Percentiles rank a stretch among this genome's conserved stretches.
phyloP scores from a whole-genome alignment of 129 eudicot species.

The Daucus carota region DH1_v3.0 NC_030385.2:15590501-15591000 shows the following conservation, averaged over 20 bases:
- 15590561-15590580: no score
- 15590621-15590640: no score
- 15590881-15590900: constrained; percentile 16
- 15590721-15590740: constrained; percentile 27
- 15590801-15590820: constrained; percentile 35
- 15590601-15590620: no score
- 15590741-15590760: not conserved
- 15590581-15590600: no score
- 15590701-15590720: constrained; percentile 42
- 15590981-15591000: not conserved
- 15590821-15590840: constrained; percentile 40
- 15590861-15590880: constrained; percentile 42
- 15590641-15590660: no score
- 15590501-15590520: no score
- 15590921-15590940: constrained; percentile 21
- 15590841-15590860: constrained; percentile 46
- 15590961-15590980: not conserved
- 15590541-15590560: no score
- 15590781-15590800: constrained; percentile 67
- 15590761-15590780: constrained; percentile 42
- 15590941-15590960: constrained; percentile 23
- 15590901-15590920: constrained; percentile 32
- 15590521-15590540: no score
- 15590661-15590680: not conserved
- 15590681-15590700: constrained; percentile 24